Conservation (phyloP, 1,284 basidiomycete genomes). For the Sphagnurus paluster region DNA sequence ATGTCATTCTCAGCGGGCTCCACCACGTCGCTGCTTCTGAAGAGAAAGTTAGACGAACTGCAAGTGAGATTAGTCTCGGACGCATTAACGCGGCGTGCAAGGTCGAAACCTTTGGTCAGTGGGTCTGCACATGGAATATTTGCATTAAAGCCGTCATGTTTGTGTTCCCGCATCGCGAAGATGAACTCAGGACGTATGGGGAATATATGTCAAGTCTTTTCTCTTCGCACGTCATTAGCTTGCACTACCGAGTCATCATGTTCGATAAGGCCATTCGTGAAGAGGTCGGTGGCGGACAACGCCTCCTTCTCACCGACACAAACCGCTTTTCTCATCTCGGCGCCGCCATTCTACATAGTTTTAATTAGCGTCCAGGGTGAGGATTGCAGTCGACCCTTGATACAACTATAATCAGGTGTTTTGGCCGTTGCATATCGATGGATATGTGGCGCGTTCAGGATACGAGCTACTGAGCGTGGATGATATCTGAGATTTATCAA, state of each 20-base stretch:
- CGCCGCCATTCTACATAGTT: slow-evolving; percentile 15
- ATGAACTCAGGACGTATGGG: slow-evolving; percentile 10
- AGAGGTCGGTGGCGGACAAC: slow-evolving; percentile 18
- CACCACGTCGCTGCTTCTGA: slow-evolving; percentile 17
- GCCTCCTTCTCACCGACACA: slow-evolving; percentile 15
- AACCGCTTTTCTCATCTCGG: slow-evolving; percentile 8
- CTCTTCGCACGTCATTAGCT: background rate
- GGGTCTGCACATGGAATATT: slow-evolving; percentile 15
- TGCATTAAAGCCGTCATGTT: background rate
- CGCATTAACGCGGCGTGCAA: slow-evolving; percentile 14
- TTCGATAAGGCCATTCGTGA: slow-evolving; percentile 20
- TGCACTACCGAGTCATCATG: slow-evolving; percentile 17
- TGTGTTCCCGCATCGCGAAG: background rate
- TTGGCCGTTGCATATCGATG: too few species aligned
- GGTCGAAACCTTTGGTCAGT: slow-evolving; percentile 25
- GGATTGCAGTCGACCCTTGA: too few species aligned
- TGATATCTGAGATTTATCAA: too few species aligned
- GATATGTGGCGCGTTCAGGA: too few species aligned
- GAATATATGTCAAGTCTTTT: slow-evolving; percentile 17
- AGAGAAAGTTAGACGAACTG: slow-evolving; percentile 13
- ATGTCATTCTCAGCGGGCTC: slow-evolving; percentile 24
- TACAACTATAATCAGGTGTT: too few species aligned
- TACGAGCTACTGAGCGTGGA: too few species aligned
- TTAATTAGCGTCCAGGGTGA: too few species aligned
- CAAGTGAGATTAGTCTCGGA: slow-evolving; percentile 15